A percentile compares a stretch with the other conserved stretches of the same genome.
Conservation (phyloP, 2,329 filamentous ascomycete genomes). For the Hypoxylon sp. region DNA sequence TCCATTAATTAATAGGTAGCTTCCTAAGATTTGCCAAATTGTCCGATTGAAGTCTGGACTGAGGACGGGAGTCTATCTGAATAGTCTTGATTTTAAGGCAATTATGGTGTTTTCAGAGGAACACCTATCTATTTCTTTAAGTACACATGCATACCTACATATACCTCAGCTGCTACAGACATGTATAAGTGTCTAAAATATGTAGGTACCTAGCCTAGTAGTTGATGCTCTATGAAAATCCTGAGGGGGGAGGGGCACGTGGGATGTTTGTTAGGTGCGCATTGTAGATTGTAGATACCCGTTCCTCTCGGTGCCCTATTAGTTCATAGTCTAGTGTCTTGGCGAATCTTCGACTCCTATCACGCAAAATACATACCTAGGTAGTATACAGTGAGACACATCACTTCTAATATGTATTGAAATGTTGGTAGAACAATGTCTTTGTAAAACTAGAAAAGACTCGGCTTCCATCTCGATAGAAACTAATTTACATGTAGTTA, state of each 20-base stretch:
- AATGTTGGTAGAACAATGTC: no score
- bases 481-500: no score
- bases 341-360: slow-evolving; percentile 28
- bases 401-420: no score
- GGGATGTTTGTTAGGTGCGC: slow-evolving; percentile 7
- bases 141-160: neutral
- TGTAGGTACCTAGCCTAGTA: slow-evolving; percentile 1
- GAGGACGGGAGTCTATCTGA: neutral
- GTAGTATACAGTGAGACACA: no score
- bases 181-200: neutral
- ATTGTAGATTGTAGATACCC: slow-evolving; percentile 5
- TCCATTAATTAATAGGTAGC: slow-evolving; percentile 5
- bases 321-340: slow-evolving; percentile 22
- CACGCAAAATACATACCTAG: slow-evolving; percentile 9
- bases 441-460: no score
- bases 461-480: no score
- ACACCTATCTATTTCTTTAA: neutral
- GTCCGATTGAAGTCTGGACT: slow-evolving; percentile 11
- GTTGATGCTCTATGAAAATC: slow-evolving; percentile 12
- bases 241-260: slow-evolving; percentile 25
- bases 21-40: slow-evolving; percentile 10
- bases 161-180: neutral
- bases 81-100: neutral
- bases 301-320: slow-evolving; percentile 29
- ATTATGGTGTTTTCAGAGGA: neutral